Conservation (phyloP, 192 early-diverging fungal genomes). For the Coemansia sp. region DNA sequence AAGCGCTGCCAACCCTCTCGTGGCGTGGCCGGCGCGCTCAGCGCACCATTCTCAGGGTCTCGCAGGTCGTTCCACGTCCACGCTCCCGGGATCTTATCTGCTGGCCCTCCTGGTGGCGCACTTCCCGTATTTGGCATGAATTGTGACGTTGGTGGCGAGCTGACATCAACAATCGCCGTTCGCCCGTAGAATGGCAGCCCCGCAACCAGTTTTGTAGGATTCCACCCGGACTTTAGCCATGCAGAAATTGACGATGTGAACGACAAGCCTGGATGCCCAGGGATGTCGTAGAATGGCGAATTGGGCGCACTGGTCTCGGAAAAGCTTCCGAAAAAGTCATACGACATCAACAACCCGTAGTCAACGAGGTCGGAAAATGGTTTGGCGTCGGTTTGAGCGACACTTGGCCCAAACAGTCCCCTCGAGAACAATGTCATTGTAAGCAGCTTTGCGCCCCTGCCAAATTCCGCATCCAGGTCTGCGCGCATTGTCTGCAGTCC, state of each 20-base stretch:
- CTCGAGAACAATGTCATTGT: constrained; percentile 60
- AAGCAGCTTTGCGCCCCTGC: constrained; percentile 52
- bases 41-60: constrained; percentile 31
- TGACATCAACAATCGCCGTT: constrained; percentile 20
- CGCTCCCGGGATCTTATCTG: constrained; percentile 43
- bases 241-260: constrained; percentile 52
- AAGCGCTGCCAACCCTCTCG: constrained; percentile 59
- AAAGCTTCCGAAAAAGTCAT: constrained; percentile 64
- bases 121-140: constrained; percentile 36
- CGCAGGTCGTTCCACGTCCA: constrained; percentile 50
- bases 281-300: constrained; percentile 52
- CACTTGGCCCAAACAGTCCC: constrained; percentile 53
- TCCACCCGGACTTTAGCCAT: constrained; percentile 60
- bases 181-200: constrained; percentile 69
- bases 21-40: constrained; percentile 16
- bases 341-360: constrained; percentile 71
- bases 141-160: constrained; percentile 7
- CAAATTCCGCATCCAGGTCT: constrained; percentile 54
- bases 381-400: constrained; percentile 54
- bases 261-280: constrained; percentile 36
- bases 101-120: constrained; percentile 37
- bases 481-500: constrained; percentile 57
- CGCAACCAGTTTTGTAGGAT: constrained; percentile 58
- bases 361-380: constrained; percentile 62
- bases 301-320: constrained; percentile 53